Conservation (phyloP, 768 basidiomycete genomes). For the Pulveroboletus sp. region DNA sequence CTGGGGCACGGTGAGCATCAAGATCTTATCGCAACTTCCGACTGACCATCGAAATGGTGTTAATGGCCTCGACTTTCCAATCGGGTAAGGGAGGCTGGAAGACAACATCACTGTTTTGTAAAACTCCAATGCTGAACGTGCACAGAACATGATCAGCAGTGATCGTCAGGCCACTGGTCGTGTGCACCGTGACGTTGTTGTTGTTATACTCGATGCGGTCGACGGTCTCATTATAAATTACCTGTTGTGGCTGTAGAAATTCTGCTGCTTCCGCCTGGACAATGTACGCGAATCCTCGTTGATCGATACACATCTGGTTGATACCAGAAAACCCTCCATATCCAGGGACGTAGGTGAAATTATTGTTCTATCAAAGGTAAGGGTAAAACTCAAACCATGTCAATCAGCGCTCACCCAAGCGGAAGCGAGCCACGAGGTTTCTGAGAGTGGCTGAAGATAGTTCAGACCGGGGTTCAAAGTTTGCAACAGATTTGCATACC, state of each 20-base stretch:
- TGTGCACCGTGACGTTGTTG: conserved; percentile 43
- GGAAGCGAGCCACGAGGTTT: conserved; percentile 60
- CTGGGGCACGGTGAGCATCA: conserved; percentile 17
- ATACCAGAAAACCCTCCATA: conserved; percentile 55
- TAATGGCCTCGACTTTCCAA: conserved; percentile 63
- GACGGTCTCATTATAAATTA: conserved; percentile 49
- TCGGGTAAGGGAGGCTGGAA: conserved; percentile 53
- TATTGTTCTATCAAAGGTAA: conserved; percentile 45
- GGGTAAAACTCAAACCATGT: not conserved
- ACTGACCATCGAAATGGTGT: conserved; percentile 54
- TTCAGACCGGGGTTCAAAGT: conserved; percentile 5
- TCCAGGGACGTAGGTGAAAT: conserved; percentile 50
- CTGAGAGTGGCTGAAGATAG: conserved; percentile 53
- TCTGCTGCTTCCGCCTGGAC: conserved; percentile 52
- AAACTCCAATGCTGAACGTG: conserved; percentile 67
- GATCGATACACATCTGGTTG: conserved; percentile 54
- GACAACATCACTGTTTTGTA: conserved; percentile 56
- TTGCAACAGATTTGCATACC: conserved; percentile 10
- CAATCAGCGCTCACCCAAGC: conserved; percentile 44
- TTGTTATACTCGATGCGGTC: conserved; percentile 41
- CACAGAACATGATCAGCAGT: conserved; percentile 55
- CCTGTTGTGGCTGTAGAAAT: conserved; percentile 47
- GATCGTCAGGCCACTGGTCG: conserved; percentile 40
- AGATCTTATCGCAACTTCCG: not conserved
- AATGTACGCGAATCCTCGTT: conserved; percentile 55